A percentile compares a stretch with the other conserved stretches of the same genome.
These are phyloP conservation scores for Sporisorium reilianum DNA, from an alignment of 1,284 basidiomycete genomes.

Conservation along the genomic window DNA sequence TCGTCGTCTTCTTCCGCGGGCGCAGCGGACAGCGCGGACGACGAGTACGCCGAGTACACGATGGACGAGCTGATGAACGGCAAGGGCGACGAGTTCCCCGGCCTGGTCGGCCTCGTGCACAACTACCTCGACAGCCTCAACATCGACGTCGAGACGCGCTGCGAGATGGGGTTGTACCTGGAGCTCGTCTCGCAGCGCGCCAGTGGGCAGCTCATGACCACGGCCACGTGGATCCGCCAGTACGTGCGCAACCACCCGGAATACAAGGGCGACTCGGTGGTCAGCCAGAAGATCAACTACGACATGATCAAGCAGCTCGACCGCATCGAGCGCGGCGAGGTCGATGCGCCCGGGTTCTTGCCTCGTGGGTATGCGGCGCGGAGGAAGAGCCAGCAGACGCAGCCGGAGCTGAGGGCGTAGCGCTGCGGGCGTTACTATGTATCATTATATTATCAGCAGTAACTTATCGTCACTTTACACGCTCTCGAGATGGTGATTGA, in stretches of 20 bases:
- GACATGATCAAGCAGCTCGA: conserved; percentile 92
- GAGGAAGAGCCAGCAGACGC: conserved; percentile 44
- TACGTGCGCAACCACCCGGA: conserved; percentile 89
- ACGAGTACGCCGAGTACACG: conserved; percentile 92
- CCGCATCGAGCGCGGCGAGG: conserved; percentile 75
- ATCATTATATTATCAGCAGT: conserved; percentile 8
- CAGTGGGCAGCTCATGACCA: conserved; percentile 89
- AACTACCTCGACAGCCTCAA: conserved; percentile 90
- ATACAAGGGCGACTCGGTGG: conserved; percentile 91
- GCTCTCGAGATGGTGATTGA: no score
- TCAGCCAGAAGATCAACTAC: conserved; percentile 91
- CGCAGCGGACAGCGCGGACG: conserved; percentile 69
- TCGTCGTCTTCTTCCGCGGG: conserved; percentile 16
- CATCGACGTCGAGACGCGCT: conserved; percentile 76
- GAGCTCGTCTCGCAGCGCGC: conserved; percentile 74
- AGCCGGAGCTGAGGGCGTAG: conserved; percentile 38
- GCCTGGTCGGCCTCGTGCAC: conserved; percentile 85
- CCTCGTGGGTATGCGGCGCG: conserved; percentile 59
- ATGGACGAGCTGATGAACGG: conserved; percentile 95
- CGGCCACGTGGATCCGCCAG: conserved; percentile 91
- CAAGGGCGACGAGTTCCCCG: conserved; percentile 82
- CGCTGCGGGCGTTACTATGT: neutral
- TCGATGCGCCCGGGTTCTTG: conserved; percentile 64
- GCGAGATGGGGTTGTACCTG: conserved; percentile 75
- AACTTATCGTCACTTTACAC: no score